A percentile compares a stretch with the other conserved stretches of the same genome.
Evolutionary conservation across 441 rosid genomes (phyloP).

Genomic region (Cnidoscolus chayamansa): DNA sequence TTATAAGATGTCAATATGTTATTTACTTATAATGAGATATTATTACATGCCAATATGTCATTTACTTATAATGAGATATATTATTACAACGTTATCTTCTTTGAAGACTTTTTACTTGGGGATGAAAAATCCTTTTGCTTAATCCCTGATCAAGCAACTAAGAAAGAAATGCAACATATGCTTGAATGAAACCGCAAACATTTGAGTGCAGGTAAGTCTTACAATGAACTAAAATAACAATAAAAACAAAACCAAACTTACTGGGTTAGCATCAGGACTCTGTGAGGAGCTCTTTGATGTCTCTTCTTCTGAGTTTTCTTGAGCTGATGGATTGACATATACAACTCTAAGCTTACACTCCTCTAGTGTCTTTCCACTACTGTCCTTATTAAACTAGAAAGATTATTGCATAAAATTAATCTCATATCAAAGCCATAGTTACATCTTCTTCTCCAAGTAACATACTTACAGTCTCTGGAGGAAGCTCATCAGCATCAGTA

Average conservation of each 20-base stretch:
- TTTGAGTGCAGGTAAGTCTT: not conserved
- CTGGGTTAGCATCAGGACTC: conserved; percentile 56
- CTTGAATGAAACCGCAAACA: not conserved
- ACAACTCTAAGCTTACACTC: conserved; percentile 90
- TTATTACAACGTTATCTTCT: not conserved
- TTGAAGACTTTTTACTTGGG: not conserved
- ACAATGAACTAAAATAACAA: not conserved
- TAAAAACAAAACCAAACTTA: conserved; percentile 35
- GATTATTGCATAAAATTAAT: conserved; percentile 14
- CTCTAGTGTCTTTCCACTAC: conserved; percentile 62
- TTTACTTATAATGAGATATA: not conserved
- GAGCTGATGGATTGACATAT: conserved; percentile 51
- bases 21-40: not conserved
- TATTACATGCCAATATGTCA: not conserved
- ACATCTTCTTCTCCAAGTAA: conserved; percentile 4
- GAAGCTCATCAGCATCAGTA: conserved; percentile 83
- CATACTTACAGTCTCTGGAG: conserved; percentile 69
- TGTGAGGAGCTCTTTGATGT: conserved; percentile 40
- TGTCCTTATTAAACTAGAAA: conserved; percentile 68
- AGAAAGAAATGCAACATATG: not conserved
- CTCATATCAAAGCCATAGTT: conserved; percentile 8
- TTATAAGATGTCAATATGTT: not conserved
- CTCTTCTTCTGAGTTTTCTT: conserved; percentile 56
- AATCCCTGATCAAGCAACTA: not conserved
- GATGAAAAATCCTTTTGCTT: not conserved